Base-by-base conservation (phyloP, 257 asterid genomes). In the Buddleja alternifolia region DNA sequence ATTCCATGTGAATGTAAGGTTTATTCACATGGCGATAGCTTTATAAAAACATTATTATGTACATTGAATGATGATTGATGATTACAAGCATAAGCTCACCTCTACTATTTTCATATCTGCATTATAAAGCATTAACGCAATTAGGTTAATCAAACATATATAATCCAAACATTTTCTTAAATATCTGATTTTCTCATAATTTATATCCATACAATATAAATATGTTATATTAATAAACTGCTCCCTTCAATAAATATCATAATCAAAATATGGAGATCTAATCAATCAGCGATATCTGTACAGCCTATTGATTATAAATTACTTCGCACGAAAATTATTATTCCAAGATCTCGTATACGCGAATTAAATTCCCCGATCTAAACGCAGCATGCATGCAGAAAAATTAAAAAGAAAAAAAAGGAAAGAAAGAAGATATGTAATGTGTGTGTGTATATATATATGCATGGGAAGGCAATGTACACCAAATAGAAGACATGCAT, bases 1-100 rank as follows among this genome's bases (percentile, higher is more conserved):
- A 15, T 61, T 73, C 77, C 80, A 76, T 69, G 75, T 75, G 74
- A 47, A 42, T 39, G 52, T 54, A 54, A 21, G 63, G 36, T 54
- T 16, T 14, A 45, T 59, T 67, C 81, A 75, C 84, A 63, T 75
- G 80, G 63, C 9, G 29, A 59, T 21, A 15, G 50, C 65, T 51
- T 42, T 59, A 50, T 60, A 50, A 44, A 55, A 42, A 42, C 23
- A 70, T 56, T 41, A 40, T 32, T 54, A 42, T 39, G 14, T 40
- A 50, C 24, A 44, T 7, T 29, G 25, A 36, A 36, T 56, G 15
- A 59, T 69, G 69, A 72, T 73, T 64, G 52, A 66, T 66, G 29
- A 53, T 67, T 25, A 59, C 54, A 60, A 25, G 74, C 67, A 62
- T 14, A 59, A 75, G 60, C 65, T 41, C 73, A 54, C 73, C 58